These are phyloP conservation scores for Hygrophila difformis DNA, from an alignment of 257 asterid genomes.

Conservation along the genomic window DNA sequence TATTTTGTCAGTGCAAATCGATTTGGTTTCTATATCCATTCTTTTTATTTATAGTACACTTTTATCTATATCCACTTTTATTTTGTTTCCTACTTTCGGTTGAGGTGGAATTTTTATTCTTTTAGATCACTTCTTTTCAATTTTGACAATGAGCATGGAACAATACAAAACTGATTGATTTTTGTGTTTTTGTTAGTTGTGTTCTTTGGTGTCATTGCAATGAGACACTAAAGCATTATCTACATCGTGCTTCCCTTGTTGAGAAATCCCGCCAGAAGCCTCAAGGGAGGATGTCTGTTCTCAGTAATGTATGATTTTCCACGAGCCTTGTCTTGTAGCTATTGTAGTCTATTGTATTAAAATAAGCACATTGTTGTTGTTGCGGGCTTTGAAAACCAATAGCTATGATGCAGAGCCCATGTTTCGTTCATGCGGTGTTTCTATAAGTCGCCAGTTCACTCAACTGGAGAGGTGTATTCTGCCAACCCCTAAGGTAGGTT, in stretches of 20 bases:
- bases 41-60: too few species aligned
- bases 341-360: background rate
- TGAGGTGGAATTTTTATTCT: constrained; percentile 43
- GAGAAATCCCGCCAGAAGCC: constrained; percentile 93
- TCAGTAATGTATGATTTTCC: too few species aligned
- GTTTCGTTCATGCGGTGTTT: constrained; percentile 68
- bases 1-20: too few species aligned
- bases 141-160: too few species aligned
- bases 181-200: too few species aligned
- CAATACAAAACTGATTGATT: too few species aligned
- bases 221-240: too few species aligned
- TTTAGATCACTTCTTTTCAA: constrained; percentile 58
- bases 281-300: too few species aligned
- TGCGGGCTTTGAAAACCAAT: constrained; percentile 70
- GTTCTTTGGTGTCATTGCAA: too few species aligned
- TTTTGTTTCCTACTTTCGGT: constrained; percentile 70
- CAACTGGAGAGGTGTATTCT: constrained; percentile 82
- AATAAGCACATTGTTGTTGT: constrained; percentile 8
- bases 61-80: too few species aligned
- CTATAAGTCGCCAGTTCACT: constrained; percentile 51
- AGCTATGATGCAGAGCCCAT: constrained; percentile 74
- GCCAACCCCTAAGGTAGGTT: constrained; percentile 62
- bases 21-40: too few species aligned
- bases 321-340: background rate
- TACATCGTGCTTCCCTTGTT: constrained; percentile 74